A percentile compares a stretch with the other conserved stretches of the same genome.
Evolutionary conservation across 2,329 filamentous ascomycete genomes (phyloP).

Genomic region (Stagonosporopsis cucurbitacearum): DNA sequence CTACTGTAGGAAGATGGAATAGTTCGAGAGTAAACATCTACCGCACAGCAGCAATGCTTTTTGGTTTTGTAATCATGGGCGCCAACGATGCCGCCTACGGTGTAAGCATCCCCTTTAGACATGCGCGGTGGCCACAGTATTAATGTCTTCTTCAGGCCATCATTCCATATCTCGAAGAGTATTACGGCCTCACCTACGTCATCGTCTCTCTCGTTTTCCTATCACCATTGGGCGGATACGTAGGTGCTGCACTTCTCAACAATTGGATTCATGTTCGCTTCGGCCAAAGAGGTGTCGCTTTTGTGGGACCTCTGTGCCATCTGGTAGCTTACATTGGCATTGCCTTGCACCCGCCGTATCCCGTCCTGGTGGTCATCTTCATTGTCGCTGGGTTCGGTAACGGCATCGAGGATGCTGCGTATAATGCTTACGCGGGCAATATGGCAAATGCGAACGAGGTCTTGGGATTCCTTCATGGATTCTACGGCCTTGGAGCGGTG

Average conservation of each 20-base stretch:
- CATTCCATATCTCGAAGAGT: conserved; percentile 58
- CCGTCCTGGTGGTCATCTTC: conserved; percentile 67
- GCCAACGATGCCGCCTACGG: conserved; percentile 71
- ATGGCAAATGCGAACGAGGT: conserved; percentile 75
- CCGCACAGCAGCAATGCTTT: conserved; percentile 63
- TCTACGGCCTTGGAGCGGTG: conserved; percentile 73
- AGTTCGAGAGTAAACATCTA: conserved; percentile 61
- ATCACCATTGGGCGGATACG: conserved; percentile 68
- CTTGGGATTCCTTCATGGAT: conserved; percentile 71
- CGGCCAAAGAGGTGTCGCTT: conserved; percentile 74
- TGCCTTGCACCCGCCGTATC: conserved; percentile 70
- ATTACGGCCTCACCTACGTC: conserved; percentile 66
- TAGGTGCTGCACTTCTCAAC: conserved; percentile 66
- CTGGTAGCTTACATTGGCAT: conserved; percentile 69
- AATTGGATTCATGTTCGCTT: conserved; percentile 66
- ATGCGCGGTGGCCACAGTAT: neutral
- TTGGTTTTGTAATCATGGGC: conserved; percentile 67
- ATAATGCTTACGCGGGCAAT: conserved; percentile 68
- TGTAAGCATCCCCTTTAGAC: conserved; percentile 47
- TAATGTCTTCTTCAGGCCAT: conserved; percentile 8
- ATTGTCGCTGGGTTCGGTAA: conserved; percentile 73
- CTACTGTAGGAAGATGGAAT: conserved; percentile 66
- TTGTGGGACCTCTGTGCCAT: conserved; percentile 67
- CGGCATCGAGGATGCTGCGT: conserved; percentile 67
- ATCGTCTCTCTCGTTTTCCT: conserved; percentile 70